These are phyloP conservation scores for Triticum turgidum DNA, from an alignment of 176 grass and related monocot genomes.

Conservation along the genomic window DNA sequence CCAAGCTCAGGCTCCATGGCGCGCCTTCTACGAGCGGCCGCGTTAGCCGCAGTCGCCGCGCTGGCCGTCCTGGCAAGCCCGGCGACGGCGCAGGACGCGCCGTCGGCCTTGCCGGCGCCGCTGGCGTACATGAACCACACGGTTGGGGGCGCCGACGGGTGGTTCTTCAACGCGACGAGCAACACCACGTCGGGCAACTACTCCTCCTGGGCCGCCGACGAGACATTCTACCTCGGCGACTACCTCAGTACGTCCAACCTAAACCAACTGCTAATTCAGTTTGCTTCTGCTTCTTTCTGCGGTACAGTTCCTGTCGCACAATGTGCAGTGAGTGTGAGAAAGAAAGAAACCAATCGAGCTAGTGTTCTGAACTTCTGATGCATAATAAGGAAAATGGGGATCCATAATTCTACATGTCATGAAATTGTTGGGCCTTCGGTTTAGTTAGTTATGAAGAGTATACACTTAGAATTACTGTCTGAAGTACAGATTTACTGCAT, in stretches of 20 bases:
- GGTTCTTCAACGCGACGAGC: slow-evolving; percentile 62
- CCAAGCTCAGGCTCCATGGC: slow-evolving; percentile 29
- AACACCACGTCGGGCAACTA: slow-evolving; percentile 64
- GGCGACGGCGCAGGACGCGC: not conserved
- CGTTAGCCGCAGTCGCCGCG: not conserved
- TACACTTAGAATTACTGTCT: not conserved
- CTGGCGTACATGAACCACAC: slow-evolving; percentile 70
- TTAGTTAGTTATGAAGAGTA: not conserved
- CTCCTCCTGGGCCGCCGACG: slow-evolving; percentile 63
- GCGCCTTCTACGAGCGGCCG: not conserved
- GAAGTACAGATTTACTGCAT: not conserved
- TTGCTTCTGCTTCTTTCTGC: not conserved
- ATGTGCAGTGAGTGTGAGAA: too few species aligned
- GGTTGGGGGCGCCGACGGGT: slow-evolving; percentile 58
- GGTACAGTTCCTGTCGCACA: too few species aligned
- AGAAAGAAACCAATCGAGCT: not conserved
- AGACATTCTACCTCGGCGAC: slow-evolving; percentile 76
- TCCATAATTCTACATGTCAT: not conserved
- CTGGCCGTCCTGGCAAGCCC: not conserved
- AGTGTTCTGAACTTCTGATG: not conserved
- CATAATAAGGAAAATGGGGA: not conserved
- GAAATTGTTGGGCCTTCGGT: not conserved
- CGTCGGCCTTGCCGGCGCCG: slow-evolving; percentile 10
- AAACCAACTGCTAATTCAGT: not conserved
- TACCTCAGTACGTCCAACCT: slow-evolving; percentile 58